Evolutionary conservation across 352 stramenopile genomes (phyloP).

Genomic region (Phytophthora agathidicida): DNA sequence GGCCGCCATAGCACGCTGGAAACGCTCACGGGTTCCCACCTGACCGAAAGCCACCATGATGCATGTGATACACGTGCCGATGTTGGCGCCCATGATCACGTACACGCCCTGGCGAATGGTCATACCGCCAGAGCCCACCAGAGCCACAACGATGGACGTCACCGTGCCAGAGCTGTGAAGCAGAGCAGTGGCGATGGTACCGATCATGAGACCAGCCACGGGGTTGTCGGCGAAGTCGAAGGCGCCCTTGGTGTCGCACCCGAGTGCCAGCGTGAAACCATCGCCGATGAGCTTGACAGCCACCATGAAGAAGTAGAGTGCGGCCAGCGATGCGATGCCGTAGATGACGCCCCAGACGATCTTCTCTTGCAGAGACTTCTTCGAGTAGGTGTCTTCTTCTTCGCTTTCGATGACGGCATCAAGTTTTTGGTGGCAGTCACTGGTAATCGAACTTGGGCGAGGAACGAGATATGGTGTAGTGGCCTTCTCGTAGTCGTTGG

Average conservation of each 20-base stretch:
- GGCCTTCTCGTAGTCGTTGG: slow-evolving; percentile 36
- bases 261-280: slow-evolving; percentile 71
- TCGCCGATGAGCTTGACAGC: slow-evolving; percentile 81
- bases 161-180: slow-evolving; percentile 82
- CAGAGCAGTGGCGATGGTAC: slow-evolving; percentile 72
- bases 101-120: slow-evolving; percentile 86
- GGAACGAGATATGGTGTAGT: slow-evolving; percentile 21
- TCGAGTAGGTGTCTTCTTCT: slow-evolving; percentile 28
- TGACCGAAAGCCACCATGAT: slow-evolving; percentile 92
- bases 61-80: slow-evolving; percentile 89
- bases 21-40: slow-evolving; percentile 70
- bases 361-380: slow-evolving; percentile 34
- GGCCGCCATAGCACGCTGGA: slow-evolving; percentile 68
- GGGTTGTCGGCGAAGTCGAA: slow-evolving; percentile 80
- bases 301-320: slow-evolving; percentile 87
- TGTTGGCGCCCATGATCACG: slow-evolving; percentile 94
- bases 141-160: slow-evolving; percentile 78
- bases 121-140: slow-evolving; percentile 72
- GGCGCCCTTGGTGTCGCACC: slow-evolving; percentile 66
- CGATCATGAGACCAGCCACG: slow-evolving; percentile 78
- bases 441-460: slow-evolving; percentile 18
- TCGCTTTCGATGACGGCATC: slow-evolving; percentile 16
- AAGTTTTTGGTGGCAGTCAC: slow-evolving; percentile 27
- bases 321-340: slow-evolving; percentile 42
- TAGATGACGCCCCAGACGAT: slow-evolving; percentile 42